A percentile compares a stretch with the other conserved stretches of the same genome.
Evolutionary conservation across 1,139 yeast genomes (phyloP).

Genomic region (Zygosaccharomyces sapae): DNA sequence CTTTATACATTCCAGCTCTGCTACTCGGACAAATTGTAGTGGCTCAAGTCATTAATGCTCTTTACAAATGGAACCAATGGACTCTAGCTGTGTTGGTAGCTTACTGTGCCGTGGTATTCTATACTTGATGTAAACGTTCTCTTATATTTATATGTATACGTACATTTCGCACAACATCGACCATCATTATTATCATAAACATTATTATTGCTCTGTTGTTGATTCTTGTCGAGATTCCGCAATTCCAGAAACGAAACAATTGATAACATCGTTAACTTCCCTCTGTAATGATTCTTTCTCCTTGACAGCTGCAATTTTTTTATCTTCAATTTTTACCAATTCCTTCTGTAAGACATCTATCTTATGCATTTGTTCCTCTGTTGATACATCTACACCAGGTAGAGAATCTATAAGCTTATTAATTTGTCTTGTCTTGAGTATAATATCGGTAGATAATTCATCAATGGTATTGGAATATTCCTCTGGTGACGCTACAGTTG

Average conservation of each 20-base stretch:
- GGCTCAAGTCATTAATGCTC: conserved; percentile 10
- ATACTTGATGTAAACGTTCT: not conserved
- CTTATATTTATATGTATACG: not conserved
- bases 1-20: conserved; percentile 56
- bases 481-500: conserved; percentile 42
- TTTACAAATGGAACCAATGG: conserved; percentile 14
- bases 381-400: conserved; percentile 89
- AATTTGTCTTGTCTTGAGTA: conserved; percentile 80
- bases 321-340: conserved; percentile 56
- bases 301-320: conserved; percentile 53
- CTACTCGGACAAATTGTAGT: conserved; percentile 55
- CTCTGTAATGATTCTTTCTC: conserved; percentile 63
- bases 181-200: conserved; percentile 9
- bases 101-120: conserved; percentile 7
- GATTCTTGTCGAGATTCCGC: conserved; percentile 23
- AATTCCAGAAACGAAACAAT: conserved; percentile 32
- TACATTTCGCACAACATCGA: conserved; percentile 7
- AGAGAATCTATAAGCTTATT: conserved; percentile 79
- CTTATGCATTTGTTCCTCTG: conserved; percentile 62
- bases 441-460: conserved; percentile 77
- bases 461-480: conserved; percentile 58
- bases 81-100: conserved; percentile 6
- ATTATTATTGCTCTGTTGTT: conserved; percentile 4
- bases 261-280: conserved; percentile 66
- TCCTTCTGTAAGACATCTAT: conserved; percentile 64